These are phyloP conservation scores for Crithidia mellificae DNA, from an alignment of 208 protist genomes.

Conservation along the genomic window DNA sequence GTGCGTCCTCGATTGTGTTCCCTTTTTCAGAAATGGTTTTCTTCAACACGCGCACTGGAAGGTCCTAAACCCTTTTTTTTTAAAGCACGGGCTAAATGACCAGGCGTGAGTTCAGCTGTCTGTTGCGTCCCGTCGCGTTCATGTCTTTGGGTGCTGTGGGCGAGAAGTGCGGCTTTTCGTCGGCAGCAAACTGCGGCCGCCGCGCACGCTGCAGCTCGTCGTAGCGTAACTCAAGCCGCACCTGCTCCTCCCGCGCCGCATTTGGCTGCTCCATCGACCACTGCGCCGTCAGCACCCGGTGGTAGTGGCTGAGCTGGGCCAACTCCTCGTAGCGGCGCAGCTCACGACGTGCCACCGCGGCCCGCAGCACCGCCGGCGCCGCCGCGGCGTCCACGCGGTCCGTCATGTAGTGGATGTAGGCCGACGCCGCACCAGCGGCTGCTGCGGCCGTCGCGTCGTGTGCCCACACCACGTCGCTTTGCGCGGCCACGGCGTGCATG, in stretches of 20 bases:
- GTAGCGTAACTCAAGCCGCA: slow-evolving; percentile 29
- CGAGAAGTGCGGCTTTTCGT: neutral
- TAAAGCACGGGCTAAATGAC: neutral
- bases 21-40: too few species aligned
- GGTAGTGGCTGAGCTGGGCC: slow-evolving; percentile 46
- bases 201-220: slow-evolving; percentile 22
- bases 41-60: too few species aligned
- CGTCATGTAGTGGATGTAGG: slow-evolving; percentile 30
- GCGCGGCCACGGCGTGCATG: slow-evolving; percentile 4
- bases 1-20: too few species aligned
- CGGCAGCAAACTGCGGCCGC: neutral
- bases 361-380: slow-evolving; percentile 20
- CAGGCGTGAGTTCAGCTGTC: neutral
- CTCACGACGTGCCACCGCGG: slow-evolving; percentile 41
- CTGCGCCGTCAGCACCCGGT: slow-evolving; percentile 32
- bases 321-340: slow-evolving; percentile 45
- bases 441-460: slow-evolving; percentile 8
- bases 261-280: slow-evolving; percentile 36
- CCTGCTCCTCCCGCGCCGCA: slow-evolving; percentile 28
- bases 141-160: neutral
- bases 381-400: slow-evolving; percentile 11
- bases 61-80: too few species aligned
- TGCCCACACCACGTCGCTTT: slow-evolving; percentile 24
- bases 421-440: neutral
- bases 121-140: neutral